Evolutionary conservation across 148 eudicot genomes (phyloP).

Genomic region (Linanthus parryae): DNA sequence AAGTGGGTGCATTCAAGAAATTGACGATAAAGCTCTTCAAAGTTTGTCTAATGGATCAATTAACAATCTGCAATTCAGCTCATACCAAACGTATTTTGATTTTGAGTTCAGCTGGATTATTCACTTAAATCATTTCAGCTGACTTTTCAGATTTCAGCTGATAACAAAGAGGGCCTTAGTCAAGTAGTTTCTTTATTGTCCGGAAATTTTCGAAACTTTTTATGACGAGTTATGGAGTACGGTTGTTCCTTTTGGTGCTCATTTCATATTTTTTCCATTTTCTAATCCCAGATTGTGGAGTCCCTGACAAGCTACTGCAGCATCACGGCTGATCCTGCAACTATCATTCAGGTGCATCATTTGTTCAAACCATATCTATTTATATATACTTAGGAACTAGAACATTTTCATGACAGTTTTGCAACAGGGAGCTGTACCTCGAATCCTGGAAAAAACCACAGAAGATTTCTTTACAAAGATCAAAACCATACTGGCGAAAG

Average conservation of each 20-base stretch:
- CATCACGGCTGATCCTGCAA: conserved; percentile 50
- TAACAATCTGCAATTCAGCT: no score
- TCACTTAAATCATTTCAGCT: not conserved
- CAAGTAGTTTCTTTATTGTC: not conserved
- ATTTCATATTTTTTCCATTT: not conserved
- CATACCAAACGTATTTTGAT: not conserved
- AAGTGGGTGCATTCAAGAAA: no score
- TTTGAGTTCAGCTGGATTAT: not conserved
- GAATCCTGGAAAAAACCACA: no score
- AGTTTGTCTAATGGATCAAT: no score
- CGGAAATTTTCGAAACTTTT: not conserved
- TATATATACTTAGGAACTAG: no score
- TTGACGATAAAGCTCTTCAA: no score
- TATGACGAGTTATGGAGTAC: not conserved
- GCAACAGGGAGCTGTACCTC: no score
- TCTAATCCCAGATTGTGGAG: conserved; percentile 40
- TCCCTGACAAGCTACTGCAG: conserved; percentile 35
- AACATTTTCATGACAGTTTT: no score
- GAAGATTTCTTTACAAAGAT: no score
- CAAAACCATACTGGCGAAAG: no score
- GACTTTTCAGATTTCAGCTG: not conserved
- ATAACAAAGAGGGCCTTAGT: not conserved
- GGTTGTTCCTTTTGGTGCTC: not conserved
- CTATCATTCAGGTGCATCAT: conserved; percentile 58
- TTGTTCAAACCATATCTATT: no score